phyloP scores from a whole-genome alignment of 2,329 filamentous ascomycete species.

The Cladosporium cucumerinum region DNA sequence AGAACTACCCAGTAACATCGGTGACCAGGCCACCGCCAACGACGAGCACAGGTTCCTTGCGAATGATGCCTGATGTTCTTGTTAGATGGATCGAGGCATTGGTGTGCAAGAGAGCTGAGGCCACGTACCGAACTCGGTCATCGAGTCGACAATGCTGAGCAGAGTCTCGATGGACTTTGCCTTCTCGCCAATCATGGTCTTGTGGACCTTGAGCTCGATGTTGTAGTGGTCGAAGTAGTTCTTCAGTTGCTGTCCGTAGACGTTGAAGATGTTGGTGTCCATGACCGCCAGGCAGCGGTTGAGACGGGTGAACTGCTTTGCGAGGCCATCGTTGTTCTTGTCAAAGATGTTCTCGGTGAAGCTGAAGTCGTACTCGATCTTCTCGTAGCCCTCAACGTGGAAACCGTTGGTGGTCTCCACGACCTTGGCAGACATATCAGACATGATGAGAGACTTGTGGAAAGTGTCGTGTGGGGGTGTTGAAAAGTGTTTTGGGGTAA shows the following conservation, averaged over 20 bases:
- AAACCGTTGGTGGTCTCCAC: conserved; percentile 63
- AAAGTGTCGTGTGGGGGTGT: conserved; percentile 17
- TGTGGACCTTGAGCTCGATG: conserved; percentile 62
- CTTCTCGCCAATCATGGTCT: conserved; percentile 72
- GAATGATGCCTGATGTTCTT: conserved; percentile 21
- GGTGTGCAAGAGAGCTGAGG: background rate
- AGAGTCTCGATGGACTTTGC: conserved; percentile 70
- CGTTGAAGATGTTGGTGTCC: conserved; percentile 66
- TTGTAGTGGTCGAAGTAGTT: conserved; percentile 64
- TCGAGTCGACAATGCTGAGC: conserved; percentile 66
- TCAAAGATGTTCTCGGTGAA: conserved; percentile 70
- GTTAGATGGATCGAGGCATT: background rate
- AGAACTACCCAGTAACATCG: conserved; percentile 66
- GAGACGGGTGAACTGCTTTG: conserved; percentile 64
- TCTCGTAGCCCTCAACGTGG: conserved; percentile 70
- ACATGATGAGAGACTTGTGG: conserved; percentile 49
- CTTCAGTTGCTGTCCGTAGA: conserved; percentile 65
- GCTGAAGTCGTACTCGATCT: conserved; percentile 72
- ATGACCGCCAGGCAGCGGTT: conserved; percentile 65
- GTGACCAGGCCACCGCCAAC: conserved; percentile 69
- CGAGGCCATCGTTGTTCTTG: conserved; percentile 57
- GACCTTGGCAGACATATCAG: conserved; percentile 65
- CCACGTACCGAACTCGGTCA: conserved; percentile 68
- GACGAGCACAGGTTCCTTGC: conserved; percentile 61
- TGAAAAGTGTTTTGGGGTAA: conserved; percentile 12